Evolutionary conservation across 768 basidiomycete species (phyloP).

Genomic region (Phylloporus sp.): DNA sequence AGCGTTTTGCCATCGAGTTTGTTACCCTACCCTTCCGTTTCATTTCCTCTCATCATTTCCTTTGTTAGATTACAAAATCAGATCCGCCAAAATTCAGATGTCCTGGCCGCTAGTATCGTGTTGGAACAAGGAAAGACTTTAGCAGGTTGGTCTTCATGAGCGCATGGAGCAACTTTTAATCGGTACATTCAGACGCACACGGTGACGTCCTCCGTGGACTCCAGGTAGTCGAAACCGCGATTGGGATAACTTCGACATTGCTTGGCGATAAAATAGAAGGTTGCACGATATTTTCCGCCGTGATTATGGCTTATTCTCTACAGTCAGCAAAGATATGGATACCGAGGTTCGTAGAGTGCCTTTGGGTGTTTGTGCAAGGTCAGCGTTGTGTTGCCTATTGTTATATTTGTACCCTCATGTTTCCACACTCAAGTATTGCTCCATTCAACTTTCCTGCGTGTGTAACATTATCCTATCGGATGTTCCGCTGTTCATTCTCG

Average conservation of each 20-base stretch:
- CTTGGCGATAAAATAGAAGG: conserved; percentile 92
- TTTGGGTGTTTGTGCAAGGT: conserved; percentile 81
- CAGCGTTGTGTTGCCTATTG: conserved; percentile 2
- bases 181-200: conserved; percentile 65
- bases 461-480: conserved; percentile 21
- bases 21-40: conserved; percentile 26
- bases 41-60: conserved; percentile 2
- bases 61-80: conserved; percentile 72
- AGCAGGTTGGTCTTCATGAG: conserved; percentile 47
- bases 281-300: conserved; percentile 23
- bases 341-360: conserved; percentile 82
- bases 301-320: conserved; percentile 13
- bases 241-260: conserved; percentile 78
- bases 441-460: conserved; percentile 93
- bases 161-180: not conserved
- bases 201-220: conserved; percentile 92
- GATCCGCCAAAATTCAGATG: conserved; percentile 81
- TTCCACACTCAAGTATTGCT: conserved; percentile 47
- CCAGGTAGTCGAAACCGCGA: conserved; percentile 81
- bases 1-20: conserved; percentile 86
- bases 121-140: conserved; percentile 96
- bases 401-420: conserved; percentile 1
- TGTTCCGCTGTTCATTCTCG: not conserved
- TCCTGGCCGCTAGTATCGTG: conserved; percentile 84
- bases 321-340: conserved; percentile 96